Base-by-base conservation (phyloP, 2,329 filamentous ascomycete genomes). In the Fusarium newnesense region DNA sequence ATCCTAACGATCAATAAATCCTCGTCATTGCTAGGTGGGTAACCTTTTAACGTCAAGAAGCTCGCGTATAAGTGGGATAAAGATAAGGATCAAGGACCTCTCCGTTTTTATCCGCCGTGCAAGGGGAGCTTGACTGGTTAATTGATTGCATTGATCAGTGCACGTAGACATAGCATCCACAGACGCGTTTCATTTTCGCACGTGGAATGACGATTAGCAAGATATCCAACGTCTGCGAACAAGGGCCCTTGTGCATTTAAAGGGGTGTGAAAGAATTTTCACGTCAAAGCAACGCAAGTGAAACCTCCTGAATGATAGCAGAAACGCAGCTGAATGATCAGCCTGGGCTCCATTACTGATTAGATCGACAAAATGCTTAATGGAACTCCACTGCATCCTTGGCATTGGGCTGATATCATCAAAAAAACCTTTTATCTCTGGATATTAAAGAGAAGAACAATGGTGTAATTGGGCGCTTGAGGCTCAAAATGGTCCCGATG, bases 391-490 rank as follows among this genome's bases (percentile, higher is more conserved):
- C 47, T 18, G 7, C 21, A 18, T 36, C 47, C 58, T 39, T 39
- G 54, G 39, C 37, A 9, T 72, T 67, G 30, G 54, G 60, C 47
- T 57, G 12, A 0, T 32, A 59, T 59, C 9, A 32, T 18, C 10
- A 4, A 11, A 52, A 50, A 69, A 10, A n/a, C n/a, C 28, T 12
- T 69, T 69, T n/a, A 65, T 49, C 12, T 69, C 4, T 56, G 9
- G 34, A 47, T 30, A 39, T 24, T 16, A 21, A 39, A 24, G 10
- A 16, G 40, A n/a, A 49, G 43, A 32, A 26, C 11, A 39, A 49
- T 37, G 46, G 21, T 36, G 16, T 40, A 70, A 42, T 68, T 37
- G 53, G 70, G 32, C 58, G 44, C 47, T 67, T 60, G 66, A 58
- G 52, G 59, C 62, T 60, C 53, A 60, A 54, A 46, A 49, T 42